Base-by-base conservation (phyloP, 441 rosid species). In the Syzygium syzygioides region DNA sequence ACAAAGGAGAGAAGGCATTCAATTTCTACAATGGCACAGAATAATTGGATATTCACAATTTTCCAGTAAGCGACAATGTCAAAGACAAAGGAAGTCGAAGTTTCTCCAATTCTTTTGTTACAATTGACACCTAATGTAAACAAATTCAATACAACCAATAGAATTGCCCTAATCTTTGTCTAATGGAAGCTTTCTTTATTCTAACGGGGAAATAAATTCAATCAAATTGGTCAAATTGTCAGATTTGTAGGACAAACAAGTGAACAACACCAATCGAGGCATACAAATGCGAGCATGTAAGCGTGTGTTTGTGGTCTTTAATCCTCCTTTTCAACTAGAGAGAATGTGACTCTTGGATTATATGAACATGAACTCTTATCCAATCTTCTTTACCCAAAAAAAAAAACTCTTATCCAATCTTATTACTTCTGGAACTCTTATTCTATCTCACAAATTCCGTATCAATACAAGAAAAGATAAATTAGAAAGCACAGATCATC, bases 401-500 rank as follows among this genome's bases (percentile, higher is more conserved):
- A 54, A 54, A 54, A 54, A 19, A 55, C 11, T 23, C 59, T 20
- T 19, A 56, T 71, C 25, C 53, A 6, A 23, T 76, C 52, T 41
- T 41, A 23, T 26, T 25, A 12, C n/a, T 76, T 48, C 83, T 41
- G 52, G 52, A 41, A 41, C 83, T 66, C 86, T 85, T 52, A 54
- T 53, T 62, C n/a, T 56, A 56, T 86, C 90, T 88, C 83, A 89
- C 90, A 71, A 80, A 84, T n/a, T 52, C 41, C 20, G 19, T 37
- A 53, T 6, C 4, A 1, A 55, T 15, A 41, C 86, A n/a, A 84
- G 59, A 53, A 28, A 50, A 28, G 59, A 84, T 17, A 52, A 84
- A 84, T 50, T 52, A 84, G 52, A 25, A 76, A 41, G 83, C 85
- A 71, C 41, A 59, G 88, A 34, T 55, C 90, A 45, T 80, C 12